A percentile compares a stretch with the other conserved stretches of the same genome.
phyloP scores from a whole-genome alignment of 371 early-diverging fungal genomes.

The Mortierella sp. region DNA sequence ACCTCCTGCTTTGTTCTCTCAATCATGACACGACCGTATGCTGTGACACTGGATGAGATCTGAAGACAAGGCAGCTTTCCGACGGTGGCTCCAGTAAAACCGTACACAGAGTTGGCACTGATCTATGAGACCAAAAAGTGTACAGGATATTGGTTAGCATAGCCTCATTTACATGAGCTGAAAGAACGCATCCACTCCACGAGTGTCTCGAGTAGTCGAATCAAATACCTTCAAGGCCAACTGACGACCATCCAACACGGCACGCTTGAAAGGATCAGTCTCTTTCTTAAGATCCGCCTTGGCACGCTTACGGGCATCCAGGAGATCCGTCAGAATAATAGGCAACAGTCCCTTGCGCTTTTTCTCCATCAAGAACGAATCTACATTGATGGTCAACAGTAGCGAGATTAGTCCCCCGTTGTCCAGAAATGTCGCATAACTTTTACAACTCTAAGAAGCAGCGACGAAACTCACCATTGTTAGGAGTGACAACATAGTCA shows the following conservation, averaged over 20 bases:
- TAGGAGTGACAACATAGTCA: slow-evolving; percentile 93
- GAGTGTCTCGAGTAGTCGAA: not conserved
- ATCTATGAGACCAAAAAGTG: slow-evolving; percentile 66
- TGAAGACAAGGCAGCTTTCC: slow-evolving; percentile 99
- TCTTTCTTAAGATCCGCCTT: slow-evolving; percentile 96
- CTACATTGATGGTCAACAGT: slow-evolving; percentile 50
- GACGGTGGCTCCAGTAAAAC: slow-evolving; percentile 99
- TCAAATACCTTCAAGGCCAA: slow-evolving; percentile 91
- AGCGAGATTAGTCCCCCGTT: not conserved
- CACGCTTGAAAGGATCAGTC: slow-evolving; percentile 93
- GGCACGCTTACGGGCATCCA: slow-evolving; percentile 97
- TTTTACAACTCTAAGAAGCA: not conserved
- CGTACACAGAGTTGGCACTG: slow-evolving; percentile 99
- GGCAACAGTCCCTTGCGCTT: slow-evolving; percentile 95
- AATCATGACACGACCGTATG: slow-evolving; percentile 99
- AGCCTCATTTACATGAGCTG: not conserved
- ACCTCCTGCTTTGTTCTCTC: slow-evolving; percentile 92
- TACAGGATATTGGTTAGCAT: not conserved
- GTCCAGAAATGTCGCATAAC: not conserved
- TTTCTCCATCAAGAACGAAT: slow-evolving; percentile 85
- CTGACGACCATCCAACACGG: slow-evolving; percentile 98
- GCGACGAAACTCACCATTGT: slow-evolving; percentile 68
- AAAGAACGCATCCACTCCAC: not conserved
- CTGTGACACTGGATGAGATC: slow-evolving; percentile 99
- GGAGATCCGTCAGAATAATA: slow-evolving; percentile 91